Evolutionary conservation across 2,329 filamentous ascomycete genomes (phyloP).

Genomic region (Verticillium tricorpus): DNA sequence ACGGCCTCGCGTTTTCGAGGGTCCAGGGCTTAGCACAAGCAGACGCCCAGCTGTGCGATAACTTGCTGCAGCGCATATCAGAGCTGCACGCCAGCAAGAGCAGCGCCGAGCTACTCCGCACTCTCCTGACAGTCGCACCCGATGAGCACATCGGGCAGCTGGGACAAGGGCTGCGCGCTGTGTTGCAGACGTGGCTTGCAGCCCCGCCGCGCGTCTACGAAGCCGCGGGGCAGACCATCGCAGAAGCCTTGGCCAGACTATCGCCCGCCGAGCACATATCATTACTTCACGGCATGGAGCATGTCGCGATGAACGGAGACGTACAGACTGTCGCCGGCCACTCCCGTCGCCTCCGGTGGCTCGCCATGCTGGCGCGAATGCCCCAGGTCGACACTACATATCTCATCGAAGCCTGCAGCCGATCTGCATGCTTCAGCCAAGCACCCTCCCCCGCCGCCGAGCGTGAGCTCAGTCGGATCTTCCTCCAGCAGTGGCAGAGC

Average conservation of each 20-base stretch:
- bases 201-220: background rate
- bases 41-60: conserved; percentile 3
- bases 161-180: conserved; percentile 7
- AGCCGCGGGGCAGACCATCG: background rate
- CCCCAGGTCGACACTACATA: conserved; percentile 8
- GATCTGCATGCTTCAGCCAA: conserved; percentile 7
- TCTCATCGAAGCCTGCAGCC: conserved; percentile 13
- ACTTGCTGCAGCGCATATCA: conserved; percentile 4
- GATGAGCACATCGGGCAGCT: background rate
- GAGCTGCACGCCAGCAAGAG: background rate
- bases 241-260: background rate
- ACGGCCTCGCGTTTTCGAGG: conserved; percentile 8
- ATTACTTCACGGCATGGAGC: conserved; percentile 2
- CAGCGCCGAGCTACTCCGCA: conserved; percentile 2
- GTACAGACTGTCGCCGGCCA: background rate
- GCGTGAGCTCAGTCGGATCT: conserved; percentile 12
- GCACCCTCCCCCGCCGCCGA: conserved; percentile 1
- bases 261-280: conserved; percentile 1
- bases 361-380: conserved; percentile 14
- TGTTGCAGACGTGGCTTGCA: conserved; percentile 7
- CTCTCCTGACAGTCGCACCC: conserved; percentile 5
- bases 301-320: background rate
- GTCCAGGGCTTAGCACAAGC: conserved; percentile 3
- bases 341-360: conserved; percentile 9
- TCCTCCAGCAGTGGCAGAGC: conserved; percentile 16